A percentile compares a stretch with the other conserved stretches of the same genome.
phyloP scores from a whole-genome alignment of 805 yeast species.

The Candida coleopterorum region DNA sequence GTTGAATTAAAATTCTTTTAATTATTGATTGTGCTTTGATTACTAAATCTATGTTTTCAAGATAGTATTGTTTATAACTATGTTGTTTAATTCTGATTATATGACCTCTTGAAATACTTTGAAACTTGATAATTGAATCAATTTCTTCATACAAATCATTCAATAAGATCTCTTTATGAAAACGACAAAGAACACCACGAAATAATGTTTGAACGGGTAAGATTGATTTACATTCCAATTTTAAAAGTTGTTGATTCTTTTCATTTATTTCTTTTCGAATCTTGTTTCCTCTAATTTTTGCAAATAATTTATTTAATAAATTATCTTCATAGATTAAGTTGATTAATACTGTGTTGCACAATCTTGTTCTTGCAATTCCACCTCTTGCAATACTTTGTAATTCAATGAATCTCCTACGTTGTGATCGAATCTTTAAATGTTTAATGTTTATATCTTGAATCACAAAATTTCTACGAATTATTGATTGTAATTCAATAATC shows the following conservation, averaged over 20 bases:
- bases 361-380: slow-evolving; percentile 37
- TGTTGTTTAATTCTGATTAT: slow-evolving; percentile 32
- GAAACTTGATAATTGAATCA: slow-evolving; percentile 41
- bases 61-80: slow-evolving; percentile 44
- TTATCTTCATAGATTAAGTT: slow-evolving; percentile 37
- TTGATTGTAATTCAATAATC: slow-evolving; percentile 32
- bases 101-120: slow-evolving; percentile 50
- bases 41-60: slow-evolving; percentile 50
- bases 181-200: slow-evolving; percentile 62
- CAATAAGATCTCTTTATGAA: slow-evolving; percentile 46
- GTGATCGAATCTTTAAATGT: slow-evolving; percentile 7
- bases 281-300: slow-evolving; percentile 41
- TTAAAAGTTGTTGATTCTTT: slow-evolving; percentile 14
- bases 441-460: slow-evolving; percentile 21
- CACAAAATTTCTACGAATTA: slow-evolving; percentile 30
- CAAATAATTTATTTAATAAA: slow-evolving; percentile 33
- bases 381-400: slow-evolving; percentile 44
- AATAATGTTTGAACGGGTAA: slow-evolving; percentile 50
- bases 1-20: slow-evolving; percentile 61
- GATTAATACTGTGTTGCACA: slow-evolving; percentile 40
- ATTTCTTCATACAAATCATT: slow-evolving; percentile 49
- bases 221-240: slow-evolving; percentile 20
- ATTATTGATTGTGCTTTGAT: slow-evolving; percentile 71
- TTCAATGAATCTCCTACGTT: slow-evolving; percentile 16
- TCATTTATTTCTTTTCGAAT: slow-evolving; percentile 24